A percentile compares a stretch with the other conserved stretches of the same genome.
Evolutionary conservation across 75 land plant species (phyloP).

Genomic region (Cupressus sempervirens): DNA sequence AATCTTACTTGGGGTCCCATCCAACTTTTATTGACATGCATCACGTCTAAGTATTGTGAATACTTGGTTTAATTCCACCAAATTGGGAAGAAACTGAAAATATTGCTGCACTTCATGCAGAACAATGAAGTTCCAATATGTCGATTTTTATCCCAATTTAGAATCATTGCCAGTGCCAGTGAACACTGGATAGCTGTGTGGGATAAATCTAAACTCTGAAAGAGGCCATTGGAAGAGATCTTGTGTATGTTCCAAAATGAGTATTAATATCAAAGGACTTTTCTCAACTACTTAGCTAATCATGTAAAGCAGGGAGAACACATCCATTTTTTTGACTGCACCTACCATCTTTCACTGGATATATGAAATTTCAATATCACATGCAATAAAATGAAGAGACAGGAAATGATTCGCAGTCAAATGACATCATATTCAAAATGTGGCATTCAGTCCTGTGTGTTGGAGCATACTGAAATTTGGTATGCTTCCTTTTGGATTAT

Average conservation of each 20-base stretch:
- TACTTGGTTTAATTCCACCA: no score
- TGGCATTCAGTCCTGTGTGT: not conserved
- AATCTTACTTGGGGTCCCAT: conserved; percentile 7
- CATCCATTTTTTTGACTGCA: not conserved
- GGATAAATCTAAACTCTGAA: not conserved
- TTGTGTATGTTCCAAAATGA: not conserved
- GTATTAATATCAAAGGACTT: not conserved
- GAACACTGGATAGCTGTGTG: not conserved
- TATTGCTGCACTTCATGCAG: not conserved
- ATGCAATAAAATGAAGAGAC: not conserved
- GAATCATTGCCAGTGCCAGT: not conserved
- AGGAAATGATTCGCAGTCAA: not conserved
- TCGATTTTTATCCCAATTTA: not conserved
- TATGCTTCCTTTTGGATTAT: no score
- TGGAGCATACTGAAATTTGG: not conserved
- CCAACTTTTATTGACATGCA: not conserved
- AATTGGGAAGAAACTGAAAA: not conserved
- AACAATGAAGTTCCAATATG: not conserved
- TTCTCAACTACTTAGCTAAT: not conserved
- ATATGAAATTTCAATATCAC: no score
- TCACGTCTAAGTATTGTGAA: not conserved
- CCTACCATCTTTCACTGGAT: no score
- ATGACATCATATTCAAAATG: not conserved
- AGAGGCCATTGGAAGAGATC: not conserved
- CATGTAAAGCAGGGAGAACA: not conserved